These are phyloP conservation scores for Purshia tridentata DNA, from an alignment of 306 rosid genomes.

Conservation along the genomic window DNA sequence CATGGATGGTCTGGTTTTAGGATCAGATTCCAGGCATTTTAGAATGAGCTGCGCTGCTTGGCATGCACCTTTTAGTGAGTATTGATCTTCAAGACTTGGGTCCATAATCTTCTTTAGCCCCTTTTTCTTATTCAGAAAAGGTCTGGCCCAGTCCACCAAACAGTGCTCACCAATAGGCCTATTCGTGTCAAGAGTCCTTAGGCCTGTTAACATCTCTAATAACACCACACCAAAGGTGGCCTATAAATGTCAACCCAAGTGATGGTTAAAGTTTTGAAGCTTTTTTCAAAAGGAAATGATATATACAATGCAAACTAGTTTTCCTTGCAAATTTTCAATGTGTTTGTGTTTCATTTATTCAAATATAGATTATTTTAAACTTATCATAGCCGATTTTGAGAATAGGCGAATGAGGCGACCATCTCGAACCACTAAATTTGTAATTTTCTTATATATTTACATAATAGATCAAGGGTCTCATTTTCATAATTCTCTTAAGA, in stretches of 20 bases:
- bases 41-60: constrained; percentile 43
- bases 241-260: constrained; percentile 22
- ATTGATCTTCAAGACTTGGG: constrained; percentile 30
- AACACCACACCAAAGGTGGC: constrained; percentile 88
- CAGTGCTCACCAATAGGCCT: constrained; percentile 28
- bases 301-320: too few species aligned
- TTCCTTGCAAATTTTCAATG: too few species aligned
- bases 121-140: constrained; percentile 41
- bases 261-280: too few species aligned
- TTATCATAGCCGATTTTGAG: too few species aligned
- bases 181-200: constrained; percentile 45
- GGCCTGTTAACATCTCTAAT: constrained; percentile 70
- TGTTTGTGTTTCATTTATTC: too few species aligned
- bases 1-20: constrained; percentile 65
- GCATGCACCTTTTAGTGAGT: constrained; percentile 43
- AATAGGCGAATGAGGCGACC: too few species aligned
- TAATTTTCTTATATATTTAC: too few species aligned
- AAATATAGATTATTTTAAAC: too few species aligned
- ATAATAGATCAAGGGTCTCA: too few species aligned
- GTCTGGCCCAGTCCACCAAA: constrained; percentile 45
- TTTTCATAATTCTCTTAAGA: too few species aligned
- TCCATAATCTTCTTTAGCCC: constrained; percentile 55
- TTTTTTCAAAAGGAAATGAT: too few species aligned
- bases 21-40: constrained; percentile 58
- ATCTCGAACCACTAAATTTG: too few species aligned